Evolutionary conservation across 345 rosid species (phyloP).

Genomic region (Conringia planisiliqua): DNA sequence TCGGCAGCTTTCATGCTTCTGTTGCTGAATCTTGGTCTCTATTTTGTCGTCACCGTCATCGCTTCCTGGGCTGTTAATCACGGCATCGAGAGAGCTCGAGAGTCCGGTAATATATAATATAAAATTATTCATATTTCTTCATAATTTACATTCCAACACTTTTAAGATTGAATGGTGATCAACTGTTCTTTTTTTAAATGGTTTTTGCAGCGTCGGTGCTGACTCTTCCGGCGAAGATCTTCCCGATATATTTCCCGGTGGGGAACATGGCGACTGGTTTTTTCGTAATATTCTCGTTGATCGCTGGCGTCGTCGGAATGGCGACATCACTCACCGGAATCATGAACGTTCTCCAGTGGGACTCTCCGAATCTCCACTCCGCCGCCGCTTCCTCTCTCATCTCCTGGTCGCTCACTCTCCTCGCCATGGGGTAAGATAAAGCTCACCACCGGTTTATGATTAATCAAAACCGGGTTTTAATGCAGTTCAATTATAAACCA

Average conservation of each 20-base stretch:
- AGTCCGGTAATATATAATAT: constrained; percentile 43
- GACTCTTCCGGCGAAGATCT: constrained; percentile 65
- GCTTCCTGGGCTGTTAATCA: constrained; percentile 85
- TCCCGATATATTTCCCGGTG: constrained; percentile 75
- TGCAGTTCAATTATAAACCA: neutral
- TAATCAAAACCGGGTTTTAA: neutral
- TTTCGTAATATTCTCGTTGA: constrained; percentile 63
- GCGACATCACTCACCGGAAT: constrained; percentile 62
- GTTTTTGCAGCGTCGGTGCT: constrained; percentile 58
- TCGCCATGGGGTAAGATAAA: constrained; percentile 70
- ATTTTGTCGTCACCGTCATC: constrained; percentile 52
- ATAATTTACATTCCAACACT: neutral
- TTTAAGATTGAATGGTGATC: neutral
- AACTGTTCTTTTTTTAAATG: neutral
- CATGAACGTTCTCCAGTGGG: constrained; percentile 43
- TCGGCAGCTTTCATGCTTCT: constrained; percentile 62
- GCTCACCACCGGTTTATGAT: neutral
- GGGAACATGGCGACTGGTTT: constrained; percentile 88
- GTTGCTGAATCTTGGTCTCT: constrained; percentile 62
- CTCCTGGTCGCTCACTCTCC: constrained; percentile 63
- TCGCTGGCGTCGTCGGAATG: constrained; percentile 79
- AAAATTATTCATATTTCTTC: neutral
- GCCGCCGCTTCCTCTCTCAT: constrained; percentile 70
- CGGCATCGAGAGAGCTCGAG: constrained; percentile 54
- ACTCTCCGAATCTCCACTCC: constrained; percentile 48